phyloP scores from a whole-genome alignment of 108 stramenopile species.

The Phaeodactylum tricornutum region DNA sequence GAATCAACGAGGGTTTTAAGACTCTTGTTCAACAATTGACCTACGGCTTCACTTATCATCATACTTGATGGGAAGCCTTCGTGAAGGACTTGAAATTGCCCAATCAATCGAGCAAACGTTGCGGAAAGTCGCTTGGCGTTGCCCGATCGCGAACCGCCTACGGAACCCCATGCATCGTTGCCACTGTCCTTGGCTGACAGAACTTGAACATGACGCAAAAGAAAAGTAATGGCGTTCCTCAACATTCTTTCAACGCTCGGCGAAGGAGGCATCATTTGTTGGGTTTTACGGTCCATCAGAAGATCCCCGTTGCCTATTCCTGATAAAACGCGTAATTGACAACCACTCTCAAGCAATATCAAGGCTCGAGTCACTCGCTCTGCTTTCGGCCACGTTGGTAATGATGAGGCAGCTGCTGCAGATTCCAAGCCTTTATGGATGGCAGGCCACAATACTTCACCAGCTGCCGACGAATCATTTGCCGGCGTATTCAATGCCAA shows the following conservation, averaged over 20 bases:
- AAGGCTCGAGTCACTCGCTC: slow-evolving; percentile 36
- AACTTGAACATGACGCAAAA: slow-evolving; percentile 35
- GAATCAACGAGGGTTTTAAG: neutral
- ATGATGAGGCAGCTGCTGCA: slow-evolving; percentile 13
- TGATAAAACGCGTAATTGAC: slow-evolving; percentile 37
- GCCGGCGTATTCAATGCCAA: slow-evolving; percentile 20
- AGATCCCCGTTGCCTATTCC: slow-evolving; percentile 81
- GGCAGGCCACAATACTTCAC: slow-evolving; percentile 68
- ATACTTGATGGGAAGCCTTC: slow-evolving; percentile 55
- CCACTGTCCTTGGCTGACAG: no score
- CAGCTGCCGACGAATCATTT: slow-evolving; percentile 21
- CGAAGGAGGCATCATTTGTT: slow-evolving; percentile 63
- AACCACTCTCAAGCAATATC: slow-evolving; percentile 64
- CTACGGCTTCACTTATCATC: slow-evolving; percentile 25
- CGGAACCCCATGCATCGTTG: slow-evolving; percentile 1
- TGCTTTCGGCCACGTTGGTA: slow-evolving; percentile 14
- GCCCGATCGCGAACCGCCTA: slow-evolving; percentile 29
- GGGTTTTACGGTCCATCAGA: slow-evolving; percentile 35
- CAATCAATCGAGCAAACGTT: slow-evolving; percentile 36
- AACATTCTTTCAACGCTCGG: slow-evolving; percentile 58
- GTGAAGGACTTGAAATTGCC: slow-evolving; percentile 33
- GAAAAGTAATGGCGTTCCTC: slow-evolving; percentile 41
- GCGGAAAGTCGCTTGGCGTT: slow-evolving; percentile 20
- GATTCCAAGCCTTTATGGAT: slow-evolving; percentile 57
- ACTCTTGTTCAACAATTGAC: slow-evolving; percentile 22